phyloP scores from a whole-genome alignment of 495 filamentous ascomycete genomes.

The Penicillium herquei region DNA sequence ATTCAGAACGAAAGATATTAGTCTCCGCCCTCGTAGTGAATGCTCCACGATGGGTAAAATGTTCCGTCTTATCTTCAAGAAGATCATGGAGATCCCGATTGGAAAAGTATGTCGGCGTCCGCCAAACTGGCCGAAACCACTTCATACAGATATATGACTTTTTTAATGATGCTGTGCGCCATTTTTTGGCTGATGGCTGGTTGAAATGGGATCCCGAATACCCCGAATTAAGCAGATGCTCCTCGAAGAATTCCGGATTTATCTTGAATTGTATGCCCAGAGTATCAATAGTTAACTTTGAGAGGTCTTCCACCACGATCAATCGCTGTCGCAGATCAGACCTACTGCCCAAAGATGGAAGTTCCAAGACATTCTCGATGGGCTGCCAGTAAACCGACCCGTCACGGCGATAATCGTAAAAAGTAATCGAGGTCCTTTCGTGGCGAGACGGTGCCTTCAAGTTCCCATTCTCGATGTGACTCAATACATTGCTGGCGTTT shows the following conservation, averaged over 20 bases:
- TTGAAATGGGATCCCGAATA: conserved; percentile 7
- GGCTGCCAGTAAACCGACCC: neutral
- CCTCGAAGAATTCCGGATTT: conserved; percentile 18
- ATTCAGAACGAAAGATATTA: conserved; percentile 13
- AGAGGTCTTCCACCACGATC: conserved; percentile 15
- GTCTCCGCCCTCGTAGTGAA: conserved; percentile 4
- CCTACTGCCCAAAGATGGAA: neutral
- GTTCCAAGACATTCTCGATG: neutral
- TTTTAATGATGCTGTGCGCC: conserved; percentile 5
- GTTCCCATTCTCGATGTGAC: conserved; percentile 14
- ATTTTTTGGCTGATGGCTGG: conserved; percentile 4
- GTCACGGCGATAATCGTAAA: conserved; percentile 8
- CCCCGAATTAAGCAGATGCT: conserved; percentile 15
- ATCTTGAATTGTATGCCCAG: conserved; percentile 11
- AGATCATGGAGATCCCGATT: conserved; percentile 3
- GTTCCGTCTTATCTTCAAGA: neutral
- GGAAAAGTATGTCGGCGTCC: conserved; percentile 11
- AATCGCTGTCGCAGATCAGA: conserved; percentile 3
- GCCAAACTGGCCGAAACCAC: conserved; percentile 16
- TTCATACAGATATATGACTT: conserved; percentile 12
- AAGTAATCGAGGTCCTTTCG: conserved; percentile 1
- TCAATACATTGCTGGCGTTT: conserved; percentile 7
- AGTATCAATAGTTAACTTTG: conserved; percentile 4
- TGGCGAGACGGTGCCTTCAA: neutral
- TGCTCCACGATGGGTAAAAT: neutral